These are phyloP conservation scores for Kazachstania bromeliacearum DNA, from an alignment of 805 yeast species.

Conservation along the genomic window DNA sequence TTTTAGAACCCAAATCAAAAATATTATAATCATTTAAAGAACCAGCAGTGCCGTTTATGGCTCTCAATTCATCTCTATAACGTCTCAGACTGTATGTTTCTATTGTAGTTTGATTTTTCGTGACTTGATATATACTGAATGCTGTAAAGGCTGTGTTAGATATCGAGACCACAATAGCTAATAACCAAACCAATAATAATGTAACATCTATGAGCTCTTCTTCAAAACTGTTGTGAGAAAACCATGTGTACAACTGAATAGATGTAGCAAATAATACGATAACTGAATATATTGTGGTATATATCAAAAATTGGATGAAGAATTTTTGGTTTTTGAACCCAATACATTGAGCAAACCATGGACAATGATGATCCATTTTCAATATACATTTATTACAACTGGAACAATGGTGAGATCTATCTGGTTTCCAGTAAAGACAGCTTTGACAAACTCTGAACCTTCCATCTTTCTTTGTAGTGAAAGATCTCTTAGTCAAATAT, in stretches of 20 bases:
- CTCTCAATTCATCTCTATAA: conserved; percentile 33
- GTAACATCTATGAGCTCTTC: conserved; percentile 44
- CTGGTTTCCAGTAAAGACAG: conserved; percentile 74
- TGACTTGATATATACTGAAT: conserved; percentile 50
- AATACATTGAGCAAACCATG: conserved; percentile 87
- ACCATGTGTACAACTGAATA: conserved; percentile 39
- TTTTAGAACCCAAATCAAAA: conserved; percentile 58
- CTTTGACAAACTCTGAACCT: conserved; percentile 60
- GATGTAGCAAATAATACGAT: conserved; percentile 35
- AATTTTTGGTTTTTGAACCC: conserved; percentile 75
- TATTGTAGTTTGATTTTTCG: conserved; percentile 67
- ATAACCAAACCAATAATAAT: conserved; percentile 49
- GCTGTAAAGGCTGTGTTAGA: conserved; percentile 49
- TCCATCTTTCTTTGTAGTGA: conserved; percentile 47
- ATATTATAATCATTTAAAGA: conserved; percentile 45
- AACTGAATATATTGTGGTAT: conserved; percentile 40
- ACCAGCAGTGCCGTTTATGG: conserved; percentile 25
- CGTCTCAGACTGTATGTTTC: conserved; percentile 57
- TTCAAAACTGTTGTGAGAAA: conserved; percentile 33
- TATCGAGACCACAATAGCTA: conserved; percentile 43
- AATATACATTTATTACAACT: conserved; percentile 59
- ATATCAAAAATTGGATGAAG: conserved; percentile 64
- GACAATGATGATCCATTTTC: conserved; percentile 90
- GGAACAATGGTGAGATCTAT: conserved; percentile 79
- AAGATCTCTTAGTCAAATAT: conserved; percentile 32